A percentile compares a stretch with the other conserved stretches of the same genome.
These are phyloP conservation scores for Ascomycota sp. DNA, from an alignment of 2,329 filamentous ascomycete genomes.

Conservation along the genomic window DNA sequence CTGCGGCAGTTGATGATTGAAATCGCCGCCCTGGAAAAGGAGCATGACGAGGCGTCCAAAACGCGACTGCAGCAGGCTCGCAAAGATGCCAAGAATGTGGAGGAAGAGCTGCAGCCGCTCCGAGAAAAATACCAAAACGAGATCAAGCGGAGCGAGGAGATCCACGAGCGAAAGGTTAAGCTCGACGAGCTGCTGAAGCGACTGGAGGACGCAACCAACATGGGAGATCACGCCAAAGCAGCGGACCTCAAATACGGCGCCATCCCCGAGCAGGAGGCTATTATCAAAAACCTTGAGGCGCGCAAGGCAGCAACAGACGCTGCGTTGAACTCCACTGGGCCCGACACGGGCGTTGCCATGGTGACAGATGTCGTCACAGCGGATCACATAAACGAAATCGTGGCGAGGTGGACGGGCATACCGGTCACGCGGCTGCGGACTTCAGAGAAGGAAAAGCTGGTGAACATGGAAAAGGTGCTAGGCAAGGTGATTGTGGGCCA, in stretches of 20 bases:
- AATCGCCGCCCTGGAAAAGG: constrained; percentile 82
- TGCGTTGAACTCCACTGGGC: constrained; percentile 31
- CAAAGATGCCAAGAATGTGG: constrained; percentile 81
- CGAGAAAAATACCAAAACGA: constrained; percentile 92
- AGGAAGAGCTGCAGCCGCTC: constrained; percentile 79
- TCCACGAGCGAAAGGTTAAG: constrained; percentile 89
- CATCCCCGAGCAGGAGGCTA: constrained; percentile 71
- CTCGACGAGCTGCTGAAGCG: constrained; percentile 82
- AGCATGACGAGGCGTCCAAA: constrained; percentile 87
- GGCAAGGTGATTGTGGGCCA: constrained; percentile 78
- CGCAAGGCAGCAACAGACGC: constrained; percentile 66
- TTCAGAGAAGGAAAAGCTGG: constrained; percentile 93
- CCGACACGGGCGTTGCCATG: constrained; percentile 48
- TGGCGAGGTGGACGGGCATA: constrained; percentile 94
- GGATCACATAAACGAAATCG: constrained; percentile 98
- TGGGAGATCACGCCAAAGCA: constrained; percentile 65
- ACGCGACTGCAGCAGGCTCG: constrained; percentile 63
- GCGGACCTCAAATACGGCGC: constrained; percentile 95
- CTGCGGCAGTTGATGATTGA: constrained; percentile 88
- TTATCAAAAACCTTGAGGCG: constrained; percentile 63
- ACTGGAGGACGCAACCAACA: constrained; percentile 78
- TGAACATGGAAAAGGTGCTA: constrained; percentile 85
- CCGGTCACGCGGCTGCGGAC: constrained; percentile 87
- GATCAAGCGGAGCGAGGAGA: constrained; percentile 73
- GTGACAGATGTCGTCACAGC: constrained; percentile 87